Evolutionary conservation across 2,329 filamentous ascomycete genomes (phyloP).

Genomic region (Xylariaceae sp.): DNA sequence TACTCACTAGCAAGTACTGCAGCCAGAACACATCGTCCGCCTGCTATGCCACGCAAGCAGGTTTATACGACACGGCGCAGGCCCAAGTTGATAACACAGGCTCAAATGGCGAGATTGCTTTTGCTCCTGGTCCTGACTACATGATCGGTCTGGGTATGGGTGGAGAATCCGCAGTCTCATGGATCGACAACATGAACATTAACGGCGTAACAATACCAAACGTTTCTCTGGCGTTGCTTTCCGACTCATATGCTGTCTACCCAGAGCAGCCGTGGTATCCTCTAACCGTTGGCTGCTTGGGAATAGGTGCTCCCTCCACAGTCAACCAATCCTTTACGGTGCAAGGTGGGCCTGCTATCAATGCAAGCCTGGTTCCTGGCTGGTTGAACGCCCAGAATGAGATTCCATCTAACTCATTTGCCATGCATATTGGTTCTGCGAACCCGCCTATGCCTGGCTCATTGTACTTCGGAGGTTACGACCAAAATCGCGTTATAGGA

Average conservation of each 20-base stretch:
- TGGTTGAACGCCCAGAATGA: slow-evolving; percentile 31
- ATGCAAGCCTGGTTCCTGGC: slow-evolving; percentile 42
- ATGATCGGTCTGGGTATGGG: slow-evolving; percentile 36
- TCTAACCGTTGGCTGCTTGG: slow-evolving; percentile 41
- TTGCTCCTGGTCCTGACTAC: slow-evolving; percentile 28
- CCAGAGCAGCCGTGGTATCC: slow-evolving; percentile 40
- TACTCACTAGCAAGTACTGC: slow-evolving; percentile 41
- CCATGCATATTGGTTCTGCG: slow-evolving; percentile 50
- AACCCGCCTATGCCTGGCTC: slow-evolving; percentile 43
- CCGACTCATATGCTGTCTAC: slow-evolving; percentile 37
- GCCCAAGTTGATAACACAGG: slow-evolving; percentile 36
- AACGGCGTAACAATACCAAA: slow-evolving; percentile 32
- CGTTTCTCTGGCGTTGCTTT: slow-evolving; percentile 37
- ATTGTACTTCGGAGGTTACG: slow-evolving; percentile 49
- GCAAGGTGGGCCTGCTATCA: slow-evolving; percentile 28
- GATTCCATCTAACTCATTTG: slow-evolving; percentile 48
- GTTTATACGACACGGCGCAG: slow-evolving; percentile 37
- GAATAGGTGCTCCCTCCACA: slow-evolving; percentile 36
- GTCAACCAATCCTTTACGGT: slow-evolving; percentile 39
- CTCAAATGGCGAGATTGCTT: slow-evolving; percentile 34
- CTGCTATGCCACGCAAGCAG: slow-evolving; percentile 37
- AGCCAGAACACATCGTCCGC: slow-evolving; percentile 31
- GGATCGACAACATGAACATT: slow-evolving; percentile 38
- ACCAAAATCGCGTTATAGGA: slow-evolving; percentile 47
- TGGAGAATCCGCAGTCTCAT: slow-evolving; percentile 32